Conservation (phyloP, 805 yeast species). For the Wickerhamomyces mucosus region DNA sequence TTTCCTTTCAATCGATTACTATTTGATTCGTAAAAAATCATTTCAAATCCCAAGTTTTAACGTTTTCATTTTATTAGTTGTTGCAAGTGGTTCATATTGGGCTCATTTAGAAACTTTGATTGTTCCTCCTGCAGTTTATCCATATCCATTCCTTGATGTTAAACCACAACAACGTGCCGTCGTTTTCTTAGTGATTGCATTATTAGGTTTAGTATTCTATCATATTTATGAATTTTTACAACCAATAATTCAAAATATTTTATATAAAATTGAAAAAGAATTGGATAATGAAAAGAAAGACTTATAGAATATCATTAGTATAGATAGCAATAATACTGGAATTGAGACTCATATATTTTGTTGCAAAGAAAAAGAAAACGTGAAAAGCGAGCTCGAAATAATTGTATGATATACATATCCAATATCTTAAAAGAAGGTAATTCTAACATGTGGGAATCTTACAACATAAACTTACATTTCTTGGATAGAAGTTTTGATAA, state of each 20-base stretch:
- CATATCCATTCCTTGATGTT: conserved; percentile 61
- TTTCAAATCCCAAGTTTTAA: conserved; percentile 23
- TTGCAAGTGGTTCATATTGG: conserved; percentile 44
- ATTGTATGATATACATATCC: too few relatives aligned
- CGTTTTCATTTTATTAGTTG: conserved; percentile 31
- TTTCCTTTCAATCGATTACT: conserved; percentile 44
- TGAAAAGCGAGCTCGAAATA: too few relatives aligned
- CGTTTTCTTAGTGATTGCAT: conserved; percentile 38
- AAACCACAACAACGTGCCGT: conserved; percentile 31
- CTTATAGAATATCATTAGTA: too few relatives aligned
- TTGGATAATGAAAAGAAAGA: background rate
- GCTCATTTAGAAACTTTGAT: conserved; percentile 37
- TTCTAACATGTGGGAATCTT: too few relatives aligned
- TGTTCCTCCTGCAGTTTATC: conserved; percentile 41
- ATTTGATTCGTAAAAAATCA: conserved; percentile 40
- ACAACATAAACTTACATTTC: too few relatives aligned
- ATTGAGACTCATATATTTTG: too few relatives aligned
- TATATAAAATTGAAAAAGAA: conserved; percentile 1
- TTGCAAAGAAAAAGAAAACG: too few relatives aligned
- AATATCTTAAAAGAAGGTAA: too few relatives aligned
- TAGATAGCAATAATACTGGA: too few relatives aligned
- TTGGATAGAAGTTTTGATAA: too few relatives aligned
- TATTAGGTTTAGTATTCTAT: conserved; percentile 26
- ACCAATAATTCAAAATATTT: conserved; percentile 2
- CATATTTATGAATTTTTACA: conserved; percentile 22